phyloP scores from a whole-genome alignment of 2,329 filamentous ascomycete species.

The Amauroascus verrucosus region DNA sequence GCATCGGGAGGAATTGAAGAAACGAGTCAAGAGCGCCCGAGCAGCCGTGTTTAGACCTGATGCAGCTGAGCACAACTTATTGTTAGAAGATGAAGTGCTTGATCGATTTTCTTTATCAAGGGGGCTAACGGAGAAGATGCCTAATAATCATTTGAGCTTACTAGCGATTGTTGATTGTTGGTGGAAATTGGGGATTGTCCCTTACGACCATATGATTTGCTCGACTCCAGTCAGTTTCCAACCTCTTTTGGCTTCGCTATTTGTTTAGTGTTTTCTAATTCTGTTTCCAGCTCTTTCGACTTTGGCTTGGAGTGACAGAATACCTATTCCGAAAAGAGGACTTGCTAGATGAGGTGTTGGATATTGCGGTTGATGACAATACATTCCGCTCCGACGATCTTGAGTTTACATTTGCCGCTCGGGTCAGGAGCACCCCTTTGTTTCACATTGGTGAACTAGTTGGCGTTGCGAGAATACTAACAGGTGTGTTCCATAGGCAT shows the following conservation, averaged over 20 bases:
- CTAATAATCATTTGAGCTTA: slow-evolving; percentile 88
- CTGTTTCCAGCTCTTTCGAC: slow-evolving; percentile 60
- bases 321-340: slow-evolving; percentile 78
- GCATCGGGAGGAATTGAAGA: slow-evolving; percentile 60
- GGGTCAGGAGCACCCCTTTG: slow-evolving; percentile 38
- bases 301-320: slow-evolving; percentile 95
- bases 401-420: slow-evolving; percentile 93
- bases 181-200: slow-evolving; percentile 84
- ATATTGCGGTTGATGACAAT: slow-evolving; percentile 77
- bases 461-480: slow-evolving; percentile 4
- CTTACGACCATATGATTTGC: slow-evolving; percentile 99
- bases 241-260: slow-evolving; percentile 15
- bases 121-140: slow-evolving; percentile 54
- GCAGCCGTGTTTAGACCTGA: slow-evolving; percentile 53
- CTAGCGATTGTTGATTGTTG: slow-evolving; percentile 98
- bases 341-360: slow-evolving; percentile 72
- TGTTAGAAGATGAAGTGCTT: slow-evolving; percentile 69
- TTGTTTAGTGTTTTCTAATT: slow-evolving; percentile 3
- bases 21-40: slow-evolving; percentile 69
- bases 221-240: slow-evolving; percentile 61
- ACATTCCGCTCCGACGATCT: slow-evolving; percentile 92
- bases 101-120: slow-evolving; percentile 80
- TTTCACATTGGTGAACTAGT: not conserved
- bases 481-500: slow-evolving; percentile 49
- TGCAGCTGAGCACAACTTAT: slow-evolving; percentile 50